Evolutionary conservation across 306 rosid species (phyloP).

Genomic region (Alnus glutinosa): DNA sequence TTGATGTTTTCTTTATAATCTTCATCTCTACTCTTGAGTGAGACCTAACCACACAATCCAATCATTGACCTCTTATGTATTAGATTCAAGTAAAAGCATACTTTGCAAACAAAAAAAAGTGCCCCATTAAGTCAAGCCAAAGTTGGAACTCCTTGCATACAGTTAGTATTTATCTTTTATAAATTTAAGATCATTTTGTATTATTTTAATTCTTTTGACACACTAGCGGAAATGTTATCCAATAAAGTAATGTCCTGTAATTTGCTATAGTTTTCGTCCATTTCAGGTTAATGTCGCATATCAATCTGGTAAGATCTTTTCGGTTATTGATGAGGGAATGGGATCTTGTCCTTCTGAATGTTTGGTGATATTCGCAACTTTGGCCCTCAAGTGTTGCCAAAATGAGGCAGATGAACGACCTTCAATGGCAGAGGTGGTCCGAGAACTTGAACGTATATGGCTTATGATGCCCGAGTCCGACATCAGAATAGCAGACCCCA

Average conservation of each 20-base stretch:
- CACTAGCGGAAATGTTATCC: background rate
- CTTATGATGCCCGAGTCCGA: slow-evolving; percentile 65
- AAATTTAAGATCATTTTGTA: background rate
- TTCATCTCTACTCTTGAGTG: background rate
- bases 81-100: background rate
- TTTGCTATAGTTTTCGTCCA: slow-evolving; percentile 4
- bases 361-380: slow-evolving; percentile 57
- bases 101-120: too few species aligned
- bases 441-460: slow-evolving; percentile 79
- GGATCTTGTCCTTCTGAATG: slow-evolving; percentile 82
- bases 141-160: background rate
- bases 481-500: slow-evolving; percentile 28
- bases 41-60: background rate
- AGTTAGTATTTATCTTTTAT: background rate
- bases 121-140: too few species aligned
- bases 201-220: background rate
- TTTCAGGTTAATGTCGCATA: slow-evolving; percentile 62
- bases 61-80: too few species aligned
- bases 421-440: slow-evolving; percentile 75
- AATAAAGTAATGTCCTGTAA: background rate
- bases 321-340: slow-evolving; percentile 67
- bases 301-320: slow-evolving; percentile 65
- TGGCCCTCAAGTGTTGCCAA: slow-evolving; percentile 75
- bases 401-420: slow-evolving; percentile 82
- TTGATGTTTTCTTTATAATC: background rate